These are phyloP conservation scores for Apium graveolens DNA, from an alignment of 129 eudicot species.

Conservation along the genomic window DNA sequence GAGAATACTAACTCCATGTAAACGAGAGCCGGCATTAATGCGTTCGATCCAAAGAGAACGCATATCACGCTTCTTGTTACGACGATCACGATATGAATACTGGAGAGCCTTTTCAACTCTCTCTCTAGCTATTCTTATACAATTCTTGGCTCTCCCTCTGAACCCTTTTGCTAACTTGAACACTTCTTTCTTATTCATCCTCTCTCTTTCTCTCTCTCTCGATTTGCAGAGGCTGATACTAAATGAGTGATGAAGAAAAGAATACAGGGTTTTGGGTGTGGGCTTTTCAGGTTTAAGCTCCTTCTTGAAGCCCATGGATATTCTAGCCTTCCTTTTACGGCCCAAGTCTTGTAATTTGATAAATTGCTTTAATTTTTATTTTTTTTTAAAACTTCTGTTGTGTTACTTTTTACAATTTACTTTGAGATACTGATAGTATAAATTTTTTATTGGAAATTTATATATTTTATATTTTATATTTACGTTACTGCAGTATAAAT, in stretches of 20 bases:
- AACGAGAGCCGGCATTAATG: conserved; percentile 90
- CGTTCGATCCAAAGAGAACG: conserved; percentile 96
- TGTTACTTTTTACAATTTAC: too few species aligned
- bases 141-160: conserved; percentile 90
- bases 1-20: conserved; percentile 51
- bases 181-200: conserved; percentile 93
- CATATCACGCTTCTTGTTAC: conserved; percentile 96
- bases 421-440: too few species aligned
- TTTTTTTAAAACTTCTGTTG: too few species aligned
- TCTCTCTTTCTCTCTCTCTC: background rate
- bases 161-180: conserved; percentile 91
- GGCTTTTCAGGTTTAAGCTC: conserved; percentile 1
- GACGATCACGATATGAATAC: conserved; percentile 88
- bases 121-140: conserved; percentile 89
- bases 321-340: too few species aligned
- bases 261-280: background rate
- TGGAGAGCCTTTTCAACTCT: conserved; percentile 96
- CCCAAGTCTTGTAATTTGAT: background rate
- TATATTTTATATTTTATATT: too few species aligned
- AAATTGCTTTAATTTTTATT: too few species aligned
- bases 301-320: background rate
- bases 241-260: background rate
- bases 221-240: background rate
- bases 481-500: too few species aligned
- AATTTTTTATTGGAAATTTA: too few species aligned